A percentile compares a stretch with the other conserved stretches of the same genome.
These are phyloP conservation scores for Paragyromitra xinjiangensis DNA, from an alignment of 495 filamentous ascomycete species.

Conservation along the genomic window DNA sequence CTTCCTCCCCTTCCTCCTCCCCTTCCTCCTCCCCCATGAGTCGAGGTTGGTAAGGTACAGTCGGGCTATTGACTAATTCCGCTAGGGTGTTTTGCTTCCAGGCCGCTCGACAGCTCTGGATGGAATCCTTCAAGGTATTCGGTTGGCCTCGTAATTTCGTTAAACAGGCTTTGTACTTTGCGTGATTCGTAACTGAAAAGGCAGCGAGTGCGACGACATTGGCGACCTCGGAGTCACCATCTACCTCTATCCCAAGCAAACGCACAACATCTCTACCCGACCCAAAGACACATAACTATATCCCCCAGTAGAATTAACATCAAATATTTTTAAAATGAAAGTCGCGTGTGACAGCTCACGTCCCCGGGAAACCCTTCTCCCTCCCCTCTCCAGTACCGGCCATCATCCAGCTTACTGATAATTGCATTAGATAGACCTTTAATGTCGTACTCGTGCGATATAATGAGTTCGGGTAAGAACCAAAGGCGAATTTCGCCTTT, in stretches of 20 bases:
- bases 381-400: slow-evolving; percentile 32
- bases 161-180: slow-evolving; percentile 21
- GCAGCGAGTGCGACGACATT: slow-evolving; percentile 25
- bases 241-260: slow-evolving; percentile 28
- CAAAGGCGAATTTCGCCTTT: slow-evolving; percentile 15
- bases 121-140: slow-evolving; percentile 1
- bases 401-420: slow-evolving; percentile 29
- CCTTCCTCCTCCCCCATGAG: not conserved
- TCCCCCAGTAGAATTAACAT: not conserved
- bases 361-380: slow-evolving; percentile 36
- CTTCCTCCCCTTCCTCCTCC: not conserved
- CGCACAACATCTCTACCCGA: slow-evolving; percentile 5
- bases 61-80: slow-evolving; percentile 10
- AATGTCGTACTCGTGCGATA: slow-evolving; percentile 15
- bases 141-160: slow-evolving; percentile 1
- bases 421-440: not conserved
- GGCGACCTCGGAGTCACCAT: not conserved
- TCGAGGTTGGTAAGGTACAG: not conserved
- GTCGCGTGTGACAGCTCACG: slow-evolving; percentile 1
- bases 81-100: not conserved
- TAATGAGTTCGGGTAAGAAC: not conserved
- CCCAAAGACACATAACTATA: slow-evolving; percentile 28
- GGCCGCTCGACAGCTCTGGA: not conserved
- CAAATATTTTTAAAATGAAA: not conserved
- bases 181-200: slow-evolving; percentile 26